Evolutionary conservation across 306 rosid species (phyloP).

Genomic region (Vigna trinervia): DNA sequence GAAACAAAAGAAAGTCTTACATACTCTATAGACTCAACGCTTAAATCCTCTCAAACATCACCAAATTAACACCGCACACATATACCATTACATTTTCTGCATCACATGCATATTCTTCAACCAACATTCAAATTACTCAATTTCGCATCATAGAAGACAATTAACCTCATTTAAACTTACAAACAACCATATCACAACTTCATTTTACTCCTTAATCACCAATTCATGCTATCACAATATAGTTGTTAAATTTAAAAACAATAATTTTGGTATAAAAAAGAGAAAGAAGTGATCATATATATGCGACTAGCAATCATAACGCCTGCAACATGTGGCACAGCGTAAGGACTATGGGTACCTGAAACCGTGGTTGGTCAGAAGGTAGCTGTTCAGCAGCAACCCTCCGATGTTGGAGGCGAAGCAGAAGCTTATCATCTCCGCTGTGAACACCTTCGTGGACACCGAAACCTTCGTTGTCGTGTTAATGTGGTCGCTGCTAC

Average conservation of each 20-base stretch:
- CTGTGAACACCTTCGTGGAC: slow-evolving; percentile 5
- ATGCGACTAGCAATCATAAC: slow-evolving; percentile 57
- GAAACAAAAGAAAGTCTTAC: not conserved
- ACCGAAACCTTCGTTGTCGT: slow-evolving; percentile 43
- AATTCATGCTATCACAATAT: too few relatives aligned
- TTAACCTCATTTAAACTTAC: too few relatives aligned
- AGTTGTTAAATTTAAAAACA: too few relatives aligned
- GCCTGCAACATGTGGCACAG: slow-evolving; percentile 58
- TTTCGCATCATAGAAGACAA: too few relatives aligned
- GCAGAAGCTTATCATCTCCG: slow-evolving; percentile 32
- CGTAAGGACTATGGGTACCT: slow-evolving; percentile 53
- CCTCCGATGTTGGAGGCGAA: slow-evolving; percentile 49
- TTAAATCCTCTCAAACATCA: not conserved
- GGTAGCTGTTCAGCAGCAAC: slow-evolving; percentile 47
- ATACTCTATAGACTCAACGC: not conserved
- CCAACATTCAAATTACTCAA: too few relatives aligned
- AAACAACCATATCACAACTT: too few relatives aligned
- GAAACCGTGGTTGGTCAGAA: slow-evolving; percentile 55
- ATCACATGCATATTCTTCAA: not conserved
- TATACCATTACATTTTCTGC: not conserved
- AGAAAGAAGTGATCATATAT: not conserved
- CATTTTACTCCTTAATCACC: too few relatives aligned
- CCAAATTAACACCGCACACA: not conserved
- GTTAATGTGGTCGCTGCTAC: not conserved
- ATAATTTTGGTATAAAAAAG: too few relatives aligned